Conservation (phyloP, 2,329 filamentous ascomycete species). For the Arthrobotrys musiformis region DNA sequence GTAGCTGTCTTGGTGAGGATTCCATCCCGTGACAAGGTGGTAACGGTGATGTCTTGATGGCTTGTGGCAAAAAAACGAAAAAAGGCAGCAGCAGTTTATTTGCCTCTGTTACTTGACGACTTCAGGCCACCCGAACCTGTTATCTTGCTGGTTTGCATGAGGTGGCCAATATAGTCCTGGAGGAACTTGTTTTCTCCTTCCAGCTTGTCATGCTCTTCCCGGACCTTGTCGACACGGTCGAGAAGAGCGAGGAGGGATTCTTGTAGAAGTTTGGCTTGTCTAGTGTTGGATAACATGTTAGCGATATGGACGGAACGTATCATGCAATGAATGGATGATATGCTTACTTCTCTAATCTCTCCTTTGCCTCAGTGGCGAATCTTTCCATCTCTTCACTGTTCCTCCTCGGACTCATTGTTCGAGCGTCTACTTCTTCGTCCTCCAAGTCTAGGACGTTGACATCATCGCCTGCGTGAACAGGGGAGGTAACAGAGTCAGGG, state of each 20-base stretch:
- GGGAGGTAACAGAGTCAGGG: constrained; percentile 52
- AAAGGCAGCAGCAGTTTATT: constrained; percentile 64
- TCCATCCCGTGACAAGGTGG: constrained; percentile 14
- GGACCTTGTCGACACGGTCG: constrained; percentile 92
- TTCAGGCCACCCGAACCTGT: constrained; percentile 72
- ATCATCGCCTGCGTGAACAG: constrained; percentile 50
- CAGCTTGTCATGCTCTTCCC: constrained; percentile 93
- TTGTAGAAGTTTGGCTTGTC: constrained; percentile 88
- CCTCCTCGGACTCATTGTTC: constrained; percentile 91
- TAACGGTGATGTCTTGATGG: neutral
- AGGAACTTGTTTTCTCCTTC: constrained; percentile 97
- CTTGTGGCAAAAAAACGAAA: neutral
- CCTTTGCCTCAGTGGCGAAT: constrained; percentile 81
- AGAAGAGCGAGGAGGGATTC: constrained; percentile 89
- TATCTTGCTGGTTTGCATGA: constrained; percentile 82
- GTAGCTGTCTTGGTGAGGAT: constrained; percentile 17
- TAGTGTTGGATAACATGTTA: constrained; percentile 62
- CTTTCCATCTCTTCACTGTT: constrained; percentile 91
- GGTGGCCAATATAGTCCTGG: constrained; percentile 96
- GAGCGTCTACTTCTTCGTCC: constrained; percentile 77
- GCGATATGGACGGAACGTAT: neutral
- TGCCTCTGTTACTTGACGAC: constrained; percentile 65
- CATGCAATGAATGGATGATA: neutral
- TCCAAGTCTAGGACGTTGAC: constrained; percentile 62
- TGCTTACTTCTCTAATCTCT: constrained; percentile 58